Base-by-base conservation (phyloP, 352 stramenopile genomes). In the Globisporangium recalcitrans region DNA sequence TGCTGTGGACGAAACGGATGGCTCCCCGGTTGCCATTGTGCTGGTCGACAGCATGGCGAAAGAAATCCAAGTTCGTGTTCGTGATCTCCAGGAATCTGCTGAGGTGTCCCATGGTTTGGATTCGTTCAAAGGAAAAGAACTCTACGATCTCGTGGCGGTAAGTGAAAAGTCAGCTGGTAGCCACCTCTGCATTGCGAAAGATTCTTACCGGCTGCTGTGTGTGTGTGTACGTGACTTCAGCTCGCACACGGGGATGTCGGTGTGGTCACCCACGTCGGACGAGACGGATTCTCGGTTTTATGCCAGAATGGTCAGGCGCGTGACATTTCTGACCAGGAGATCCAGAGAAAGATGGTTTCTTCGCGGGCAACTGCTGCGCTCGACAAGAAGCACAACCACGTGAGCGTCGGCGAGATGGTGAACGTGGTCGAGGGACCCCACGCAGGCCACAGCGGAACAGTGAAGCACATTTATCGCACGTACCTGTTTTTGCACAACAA, bases 401-500 rank as follows among this genome's bases (percentile, higher is more conserved):
- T 97, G 44, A 93, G 82, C 51, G 84, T 95, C 52, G 88, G 88
- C 13, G 87, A 95, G 67, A 93, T 95, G 82, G 88, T 96, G 46
- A 93, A 95, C 55, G 82, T 97, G 21, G 80, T 96, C 14, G 87
- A 96, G 64, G 88, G 88, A 1, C 73, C 82, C 5, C 90, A 92
- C 57, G 63, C 77, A 10, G 87, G 88, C 27, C 83, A 95, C 68
- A 92, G 82, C 46, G 88, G 88, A n/a, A 97, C 87, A 0, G 85
- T 97, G 42, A 96, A 96, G 65, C 88, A 96, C 70, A 96, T 97
- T 59, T 94, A 96, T 64, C 75, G 88, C 22, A 92, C 84, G 5
- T 95, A 90, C 40, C 72, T 97, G 24, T 97, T 96, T 59, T 57
- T 97, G 64, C 88, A 97, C 75, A 95, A 95, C 69, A 95, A 95